Conservation (phyloP, 2,329 filamentous ascomycete species). For the Biscogniauxia marginata region DNA sequence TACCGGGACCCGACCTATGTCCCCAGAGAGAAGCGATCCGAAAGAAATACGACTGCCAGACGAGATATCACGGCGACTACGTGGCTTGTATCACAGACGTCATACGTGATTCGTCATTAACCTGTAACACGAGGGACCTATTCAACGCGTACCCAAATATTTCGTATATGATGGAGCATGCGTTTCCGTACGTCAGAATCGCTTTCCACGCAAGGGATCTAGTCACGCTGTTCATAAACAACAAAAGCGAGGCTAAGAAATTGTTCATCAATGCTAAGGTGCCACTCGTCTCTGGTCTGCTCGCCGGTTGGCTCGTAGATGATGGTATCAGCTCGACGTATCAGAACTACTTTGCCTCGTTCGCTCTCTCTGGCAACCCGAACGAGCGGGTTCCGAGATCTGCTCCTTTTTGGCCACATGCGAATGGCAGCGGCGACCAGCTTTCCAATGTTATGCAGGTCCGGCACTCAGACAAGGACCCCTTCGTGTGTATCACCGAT, state of each 20-base stretch:
- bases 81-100: background rate
- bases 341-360: conserved; percentile 2
- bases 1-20: background rate
- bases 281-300: too few species aligned
- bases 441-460: background rate
- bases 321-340: background rate
- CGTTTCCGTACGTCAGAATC: background rate
- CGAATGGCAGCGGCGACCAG: background rate
- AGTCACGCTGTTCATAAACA: conserved; percentile 4
- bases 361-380: conserved; percentile 4
- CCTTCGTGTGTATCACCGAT: background rate
- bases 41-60: conserved; percentile 1
- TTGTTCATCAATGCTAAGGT: too few species aligned
- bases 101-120: conserved; percentile 4
- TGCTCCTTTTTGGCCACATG: background rate
- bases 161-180: conserved; percentile 7
- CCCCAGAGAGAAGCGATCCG: background rate
- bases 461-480: background rate
- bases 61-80: too few species aligned
- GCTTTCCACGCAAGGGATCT: conserved; percentile 7
- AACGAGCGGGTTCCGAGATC: background rate
- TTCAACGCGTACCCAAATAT: conserved; percentile 3
- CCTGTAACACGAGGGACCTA: conserved; percentile 6
- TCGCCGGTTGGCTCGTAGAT: background rate
- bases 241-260: background rate